Evolutionary conservation across 164 flowering plant species (phyloP).

Genomic region (Umbellularia californica): DNA sequence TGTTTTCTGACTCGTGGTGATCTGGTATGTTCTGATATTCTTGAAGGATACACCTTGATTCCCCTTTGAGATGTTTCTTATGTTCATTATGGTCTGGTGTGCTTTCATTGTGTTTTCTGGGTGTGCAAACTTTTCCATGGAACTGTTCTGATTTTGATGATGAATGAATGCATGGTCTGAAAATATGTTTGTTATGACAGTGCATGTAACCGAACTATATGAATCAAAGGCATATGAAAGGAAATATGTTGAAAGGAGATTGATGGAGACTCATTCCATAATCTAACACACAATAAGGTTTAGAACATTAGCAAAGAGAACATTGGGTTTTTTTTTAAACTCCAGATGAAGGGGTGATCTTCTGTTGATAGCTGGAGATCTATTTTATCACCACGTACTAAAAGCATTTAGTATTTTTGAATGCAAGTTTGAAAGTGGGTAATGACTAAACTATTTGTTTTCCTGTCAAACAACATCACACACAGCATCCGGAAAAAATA

Average conservation of each 20-base stretch:
- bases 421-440: too few species aligned
- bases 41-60: not conserved
- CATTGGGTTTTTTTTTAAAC: not conserved
- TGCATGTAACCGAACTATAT: not conserved
- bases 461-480: too few species aligned
- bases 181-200: not conserved
- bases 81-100: not conserved
- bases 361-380: not conserved
- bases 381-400: too few species aligned
- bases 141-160: not conserved
- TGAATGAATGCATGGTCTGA: not conserved
- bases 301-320: not conserved
- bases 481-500: too few species aligned
- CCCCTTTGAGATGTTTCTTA: not conserved
- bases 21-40: conserved; percentile 47
- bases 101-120: not conserved
- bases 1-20: conserved; percentile 97
- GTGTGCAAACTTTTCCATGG: not conserved
- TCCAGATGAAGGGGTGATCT: not conserved
- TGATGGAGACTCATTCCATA: not conserved
- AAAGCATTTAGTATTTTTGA: too few species aligned
- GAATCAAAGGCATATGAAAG: not conserved
- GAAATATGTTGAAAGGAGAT: not conserved
- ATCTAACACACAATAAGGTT: not conserved
- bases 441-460: too few species aligned